These are phyloP conservation scores for Trichoderma parareesei DNA, from an alignment of 495 filamentous ascomycete genomes.

Conservation along the genomic window DNA sequence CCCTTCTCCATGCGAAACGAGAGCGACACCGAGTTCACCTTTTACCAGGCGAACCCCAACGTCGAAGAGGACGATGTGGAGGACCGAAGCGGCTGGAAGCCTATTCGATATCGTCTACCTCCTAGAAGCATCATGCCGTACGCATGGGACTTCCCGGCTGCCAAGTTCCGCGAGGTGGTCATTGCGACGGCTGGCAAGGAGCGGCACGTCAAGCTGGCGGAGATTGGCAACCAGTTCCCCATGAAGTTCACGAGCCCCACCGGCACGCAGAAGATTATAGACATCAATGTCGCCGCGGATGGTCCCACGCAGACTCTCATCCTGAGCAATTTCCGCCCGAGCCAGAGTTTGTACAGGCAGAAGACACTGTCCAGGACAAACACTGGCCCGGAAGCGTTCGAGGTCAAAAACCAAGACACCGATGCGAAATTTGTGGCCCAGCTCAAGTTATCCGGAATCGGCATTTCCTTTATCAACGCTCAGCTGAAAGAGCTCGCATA, in stretches of 20 bases:
- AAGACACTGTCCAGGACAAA: conserved; percentile 55
- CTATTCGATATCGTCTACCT: conserved; percentile 87
- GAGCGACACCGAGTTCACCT: conserved; percentile 90
- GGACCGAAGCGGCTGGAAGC: conserved; percentile 77
- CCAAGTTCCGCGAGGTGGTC: conserved; percentile 89
- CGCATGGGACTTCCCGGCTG: conserved; percentile 96
- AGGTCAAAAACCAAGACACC: conserved; percentile 84
- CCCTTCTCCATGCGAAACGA: conserved; percentile 98
- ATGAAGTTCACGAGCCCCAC: conserved; percentile 64
- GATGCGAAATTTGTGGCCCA: conserved; percentile 82
- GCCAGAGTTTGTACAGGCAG: conserved; percentile 91
- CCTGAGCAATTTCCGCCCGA: conserved; percentile 86
- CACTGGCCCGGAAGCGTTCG: conserved; percentile 58
- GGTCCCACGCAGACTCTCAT: conserved; percentile 92
- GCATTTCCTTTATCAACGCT: conserved; percentile 86
- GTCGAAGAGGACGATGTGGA: conserved; percentile 76
- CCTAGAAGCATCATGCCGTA: conserved; percentile 98
- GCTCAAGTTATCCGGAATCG: conserved; percentile 79
- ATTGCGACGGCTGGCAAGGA: conserved; percentile 72
- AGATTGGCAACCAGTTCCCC: conserved; percentile 90
- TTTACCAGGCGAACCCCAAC: conserved; percentile 71
- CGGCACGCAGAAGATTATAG: conserved; percentile 69
- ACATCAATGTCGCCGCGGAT: conserved; percentile 90
- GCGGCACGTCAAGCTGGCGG: conserved; percentile 83
- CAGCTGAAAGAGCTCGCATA: conserved; percentile 90